These are phyloP conservation scores for Fusarium torulosum DNA, from an alignment of 2,329 filamentous ascomycete genomes.

Conservation along the genomic window DNA sequence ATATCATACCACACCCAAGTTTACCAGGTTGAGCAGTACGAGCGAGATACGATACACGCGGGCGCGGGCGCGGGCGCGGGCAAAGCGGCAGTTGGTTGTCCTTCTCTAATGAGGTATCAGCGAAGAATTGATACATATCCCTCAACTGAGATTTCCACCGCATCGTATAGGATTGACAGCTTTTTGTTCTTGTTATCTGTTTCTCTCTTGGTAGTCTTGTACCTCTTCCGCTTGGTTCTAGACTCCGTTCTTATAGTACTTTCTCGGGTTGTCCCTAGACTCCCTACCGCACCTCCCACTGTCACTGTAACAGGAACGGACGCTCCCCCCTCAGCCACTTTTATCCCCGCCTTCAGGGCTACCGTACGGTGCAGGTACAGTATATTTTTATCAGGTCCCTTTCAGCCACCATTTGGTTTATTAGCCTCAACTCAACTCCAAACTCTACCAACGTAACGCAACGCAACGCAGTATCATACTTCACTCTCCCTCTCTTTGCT, in stretches of 20 bases:
- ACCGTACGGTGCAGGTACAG: slow-evolving; percentile 33
- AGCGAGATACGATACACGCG: not conserved
- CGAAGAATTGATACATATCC: not conserved
- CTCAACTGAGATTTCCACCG: not conserved
- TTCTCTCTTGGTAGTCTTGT: not conserved
- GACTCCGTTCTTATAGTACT: not conserved
- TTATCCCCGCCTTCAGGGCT: slow-evolving; percentile 22
- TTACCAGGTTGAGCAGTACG: not conserved
- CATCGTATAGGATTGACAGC: not conserved
- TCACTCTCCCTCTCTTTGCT: slow-evolving; percentile 1
- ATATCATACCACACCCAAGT: not conserved
- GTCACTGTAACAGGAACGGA: slow-evolving; percentile 15
- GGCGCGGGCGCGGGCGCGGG: no score
- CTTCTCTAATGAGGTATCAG: not conserved
- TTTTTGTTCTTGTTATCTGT: not conserved
- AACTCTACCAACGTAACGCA: slow-evolving; percentile 15
- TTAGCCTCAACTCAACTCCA: slow-evolving; percentile 30
- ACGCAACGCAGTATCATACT: not conserved
- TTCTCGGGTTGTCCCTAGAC: not conserved
- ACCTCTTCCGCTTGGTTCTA: not conserved
- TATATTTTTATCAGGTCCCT: slow-evolving; percentile 38
- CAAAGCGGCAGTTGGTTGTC: not conserved
- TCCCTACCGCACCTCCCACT: not conserved
- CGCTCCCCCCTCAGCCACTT: slow-evolving; percentile 27
- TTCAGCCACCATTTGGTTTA: slow-evolving; percentile 37